phyloP scores from a whole-genome alignment of 768 basidiomycete species.

The Leccinum ochraceum region DNA sequence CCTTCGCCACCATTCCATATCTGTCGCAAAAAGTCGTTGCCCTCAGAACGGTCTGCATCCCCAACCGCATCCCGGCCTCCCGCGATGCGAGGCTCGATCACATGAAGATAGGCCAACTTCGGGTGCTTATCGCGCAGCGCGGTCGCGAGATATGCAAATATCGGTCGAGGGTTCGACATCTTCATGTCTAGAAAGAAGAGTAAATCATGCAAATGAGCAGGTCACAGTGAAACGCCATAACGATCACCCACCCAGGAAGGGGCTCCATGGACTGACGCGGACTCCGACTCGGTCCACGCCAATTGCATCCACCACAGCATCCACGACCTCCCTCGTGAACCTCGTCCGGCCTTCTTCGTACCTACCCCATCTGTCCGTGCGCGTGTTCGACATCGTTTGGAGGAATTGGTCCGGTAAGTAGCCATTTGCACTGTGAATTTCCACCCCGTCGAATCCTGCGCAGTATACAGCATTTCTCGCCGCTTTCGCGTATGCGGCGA shows the following conservation, averaged over 20 bases:
- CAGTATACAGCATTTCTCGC: conserved; percentile 23
- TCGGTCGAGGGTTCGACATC: no score
- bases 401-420: conserved; percentile 23
- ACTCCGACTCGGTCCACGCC: conserved; percentile 54
- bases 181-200: not conserved
- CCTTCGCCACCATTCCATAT: conserved; percentile 41
- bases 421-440: conserved; percentile 41
- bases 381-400: not conserved
- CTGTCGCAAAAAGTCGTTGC: conserved; percentile 31
- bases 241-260: conserved; percentile 36
- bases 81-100: not conserved
- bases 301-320: conserved; percentile 40
- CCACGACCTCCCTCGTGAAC: conserved; percentile 48
- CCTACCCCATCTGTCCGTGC: not conserved
- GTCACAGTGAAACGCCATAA: not conserved
- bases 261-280: conserved; percentile 57
- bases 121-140: not conserved
- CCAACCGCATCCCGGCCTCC: not conserved
- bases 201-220: not conserved
- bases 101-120: not conserved
- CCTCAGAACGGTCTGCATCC: not conserved
- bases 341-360: conserved; percentile 53
- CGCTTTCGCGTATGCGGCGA: conserved; percentile 31
- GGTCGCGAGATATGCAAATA: not conserved
- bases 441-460: conserved; percentile 28